Base-by-base conservation (phyloP, 164 flowering plant species). In the Dillenia suffruticosa region DNA sequence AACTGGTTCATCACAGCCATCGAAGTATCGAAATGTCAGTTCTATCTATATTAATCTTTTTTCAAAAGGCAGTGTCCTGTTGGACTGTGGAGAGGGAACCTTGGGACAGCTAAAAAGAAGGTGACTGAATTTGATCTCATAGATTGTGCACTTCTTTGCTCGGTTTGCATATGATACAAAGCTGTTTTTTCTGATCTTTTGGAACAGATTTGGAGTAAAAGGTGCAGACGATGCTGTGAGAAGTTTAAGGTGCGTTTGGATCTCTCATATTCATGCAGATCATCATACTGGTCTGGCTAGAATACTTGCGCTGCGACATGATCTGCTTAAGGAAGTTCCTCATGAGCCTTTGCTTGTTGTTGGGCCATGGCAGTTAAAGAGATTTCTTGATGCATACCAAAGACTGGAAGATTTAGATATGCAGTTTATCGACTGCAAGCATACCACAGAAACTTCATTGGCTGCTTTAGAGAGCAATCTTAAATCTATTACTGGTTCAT, bases 251-350 rank as follows among this genome's bases (percentile, higher is more conserved):
- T 82, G 83, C 57, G 80, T 92, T 51, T 95, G 99, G 99, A 88
- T 95, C 66, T 95, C 99, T 54, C 99, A 95, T 66, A 95, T 95
- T 68, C 99, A 95, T 71, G 99, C 97, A 8, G 99, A 95, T 78
- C 99, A 95, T 73, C 99, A 95, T 59, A 68, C 92, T 0, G 99
- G 99, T 52, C 74, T 95, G n/a, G 91, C 96, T 26, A 79, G 98
- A 73, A 79, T 95, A 61, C 99, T 95, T 70, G 84, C 99, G 54
- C 77, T 76, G 40, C 74, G 99, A n/a, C 70, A 79, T 54, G 77
- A 90, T 62, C 66, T 95, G 58, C 65, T 92, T 59, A 78, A 74
- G 68, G 83, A 70, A 14, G 62, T 72, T 10, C 78, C 89, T 44
- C 99, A 89, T 66, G 89, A 90, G 58, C 94, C 97, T 2, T 48